Percentiles rank a stretch among this genome's conserved stretches.
Evolutionary conservation across 2,329 filamentous ascomycete species (phyloP).

Genomic region (Mycosphaerella sp.): DNA sequence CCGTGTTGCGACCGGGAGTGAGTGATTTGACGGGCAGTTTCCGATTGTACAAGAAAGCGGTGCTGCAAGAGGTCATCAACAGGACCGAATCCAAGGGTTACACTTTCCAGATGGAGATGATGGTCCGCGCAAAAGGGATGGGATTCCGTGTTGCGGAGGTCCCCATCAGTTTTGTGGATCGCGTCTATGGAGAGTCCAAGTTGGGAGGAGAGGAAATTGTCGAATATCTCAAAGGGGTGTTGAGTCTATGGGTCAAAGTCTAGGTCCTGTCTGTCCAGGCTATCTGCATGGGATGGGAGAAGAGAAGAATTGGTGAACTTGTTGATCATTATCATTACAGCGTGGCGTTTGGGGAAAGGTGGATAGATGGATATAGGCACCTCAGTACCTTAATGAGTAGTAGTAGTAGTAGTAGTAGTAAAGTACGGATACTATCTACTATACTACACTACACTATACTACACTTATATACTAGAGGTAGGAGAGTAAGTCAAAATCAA

Average conservation of each 20-base stretch:
- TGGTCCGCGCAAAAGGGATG: conserved; percentile 94
- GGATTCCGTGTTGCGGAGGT: conserved; percentile 91
- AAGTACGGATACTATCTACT: too few species aligned
- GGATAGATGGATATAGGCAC: not conserved
- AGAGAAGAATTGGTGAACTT: not conserved
- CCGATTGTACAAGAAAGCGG: conserved; percentile 83
- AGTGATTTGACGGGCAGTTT: conserved; percentile 95
- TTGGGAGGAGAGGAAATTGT: conserved; percentile 92
- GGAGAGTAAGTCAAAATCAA: too few species aligned
- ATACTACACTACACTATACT: too few species aligned
- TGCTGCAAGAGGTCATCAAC: conserved; percentile 82
- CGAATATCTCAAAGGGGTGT: conserved; percentile 72
- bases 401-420: not conserved
- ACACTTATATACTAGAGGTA: too few species aligned
- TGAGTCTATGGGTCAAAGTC: conserved; percentile 46
- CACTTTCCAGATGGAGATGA: conserved; percentile 99
- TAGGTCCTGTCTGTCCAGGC: conserved; percentile 17
- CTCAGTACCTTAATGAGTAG: not conserved
- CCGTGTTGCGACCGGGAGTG: conserved; percentile 83
- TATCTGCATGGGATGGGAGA: not conserved
- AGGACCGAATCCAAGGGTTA: conserved; percentile 95
- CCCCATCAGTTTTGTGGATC: conserved; percentile 92
- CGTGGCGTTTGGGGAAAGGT: conserved; percentile 15
- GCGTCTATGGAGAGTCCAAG: conserved; percentile 92
- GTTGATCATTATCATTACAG: conserved; percentile 3